phyloP scores from a whole-genome alignment of 129 eudicot genomes.

The Chrysanthemum makinoi region DNA sequence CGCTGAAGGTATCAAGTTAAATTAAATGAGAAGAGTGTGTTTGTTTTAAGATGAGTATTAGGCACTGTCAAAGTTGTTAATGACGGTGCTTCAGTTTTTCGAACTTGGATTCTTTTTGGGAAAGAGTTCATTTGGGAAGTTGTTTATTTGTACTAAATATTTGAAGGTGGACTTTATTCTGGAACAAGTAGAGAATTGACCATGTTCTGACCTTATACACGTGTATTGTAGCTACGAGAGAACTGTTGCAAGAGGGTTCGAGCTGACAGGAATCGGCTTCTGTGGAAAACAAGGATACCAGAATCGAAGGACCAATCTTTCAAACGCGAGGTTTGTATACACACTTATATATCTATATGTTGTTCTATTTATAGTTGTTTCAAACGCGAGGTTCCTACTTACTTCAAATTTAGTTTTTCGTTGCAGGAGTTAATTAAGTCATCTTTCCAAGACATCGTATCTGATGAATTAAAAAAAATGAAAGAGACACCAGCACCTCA shows the following conservation, averaged over 20 bases:
- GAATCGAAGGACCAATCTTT: constrained; percentile 28
- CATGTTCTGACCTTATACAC: constrained; percentile 1
- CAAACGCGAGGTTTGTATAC: constrained; percentile 42
- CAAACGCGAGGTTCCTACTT: background rate
- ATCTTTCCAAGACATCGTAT: constrained; percentile 68
- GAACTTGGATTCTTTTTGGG: constrained; percentile 1
- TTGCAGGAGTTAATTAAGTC: constrained; percentile 68
- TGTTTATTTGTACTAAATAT: constrained; percentile 11
- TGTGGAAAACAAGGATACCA: constrained; percentile 69
- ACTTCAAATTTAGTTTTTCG: constrained; percentile 3
- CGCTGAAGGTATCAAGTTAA: background rate
- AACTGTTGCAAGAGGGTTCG: constrained; percentile 77
- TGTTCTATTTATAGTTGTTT: background rate
- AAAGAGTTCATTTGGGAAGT: background rate
- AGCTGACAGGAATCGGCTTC: constrained; percentile 62
- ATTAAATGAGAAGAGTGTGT: constrained; percentile 1
- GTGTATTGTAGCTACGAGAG: constrained; percentile 62
- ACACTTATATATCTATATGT: background rate
- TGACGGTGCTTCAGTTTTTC: constrained; percentile 2
- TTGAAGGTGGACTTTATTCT: constrained; percentile 5
- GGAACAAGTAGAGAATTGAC: background rate
- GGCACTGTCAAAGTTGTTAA: background rate
- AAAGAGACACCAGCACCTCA: constrained; percentile 44
- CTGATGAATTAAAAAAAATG: constrained; percentile 71
- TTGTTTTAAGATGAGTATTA: background rate